phyloP scores from a whole-genome alignment of 2,329 filamentous ascomycete species.

The Aspergillus transmontanensis region DNA sequence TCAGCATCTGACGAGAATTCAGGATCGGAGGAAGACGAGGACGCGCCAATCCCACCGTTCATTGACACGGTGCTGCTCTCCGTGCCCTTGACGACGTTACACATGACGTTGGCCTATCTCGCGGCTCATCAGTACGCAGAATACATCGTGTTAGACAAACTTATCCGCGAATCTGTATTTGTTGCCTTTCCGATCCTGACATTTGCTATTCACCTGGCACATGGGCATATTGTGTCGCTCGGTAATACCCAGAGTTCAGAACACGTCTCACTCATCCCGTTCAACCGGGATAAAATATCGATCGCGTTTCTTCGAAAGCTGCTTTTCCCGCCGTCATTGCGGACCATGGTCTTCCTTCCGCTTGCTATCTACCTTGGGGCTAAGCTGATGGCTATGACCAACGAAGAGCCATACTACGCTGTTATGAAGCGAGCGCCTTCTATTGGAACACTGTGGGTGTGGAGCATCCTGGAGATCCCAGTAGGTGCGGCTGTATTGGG shows the following conservation, averaged over 20 bases:
- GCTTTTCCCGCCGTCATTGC: slow-evolving; percentile 36
- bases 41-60: slow-evolving; percentile 37
- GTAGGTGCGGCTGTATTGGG: slow-evolving; percentile 66
- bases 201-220: slow-evolving; percentile 47
- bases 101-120: slow-evolving; percentile 49
- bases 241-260: slow-evolving; percentile 14
- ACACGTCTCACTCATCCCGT: slow-evolving; percentile 28
- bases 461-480: slow-evolving; percentile 85
- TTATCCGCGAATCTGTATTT: slow-evolving; percentile 39
- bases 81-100: slow-evolving; percentile 45
- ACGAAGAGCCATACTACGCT: slow-evolving; percentile 76
- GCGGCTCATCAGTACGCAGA: slow-evolving; percentile 52
- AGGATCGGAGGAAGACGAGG: not conserved
- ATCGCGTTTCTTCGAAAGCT: slow-evolving; percentile 31
- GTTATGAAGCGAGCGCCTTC: slow-evolving; percentile 93
- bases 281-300: slow-evolving; percentile 27
- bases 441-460: slow-evolving; percentile 87
- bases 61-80: slow-evolving; percentile 49
- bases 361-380: slow-evolving; percentile 57
- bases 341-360: slow-evolving; percentile 38
- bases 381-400: slow-evolving; percentile 80
- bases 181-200: slow-evolving; percentile 47
- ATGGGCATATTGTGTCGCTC: slow-evolving; percentile 47
- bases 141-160: slow-evolving; percentile 32
- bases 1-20: not conserved